phyloP scores from a whole-genome alignment of 2,329 filamentous ascomycete species.

The Pestalotiopsis sp. region DNA sequence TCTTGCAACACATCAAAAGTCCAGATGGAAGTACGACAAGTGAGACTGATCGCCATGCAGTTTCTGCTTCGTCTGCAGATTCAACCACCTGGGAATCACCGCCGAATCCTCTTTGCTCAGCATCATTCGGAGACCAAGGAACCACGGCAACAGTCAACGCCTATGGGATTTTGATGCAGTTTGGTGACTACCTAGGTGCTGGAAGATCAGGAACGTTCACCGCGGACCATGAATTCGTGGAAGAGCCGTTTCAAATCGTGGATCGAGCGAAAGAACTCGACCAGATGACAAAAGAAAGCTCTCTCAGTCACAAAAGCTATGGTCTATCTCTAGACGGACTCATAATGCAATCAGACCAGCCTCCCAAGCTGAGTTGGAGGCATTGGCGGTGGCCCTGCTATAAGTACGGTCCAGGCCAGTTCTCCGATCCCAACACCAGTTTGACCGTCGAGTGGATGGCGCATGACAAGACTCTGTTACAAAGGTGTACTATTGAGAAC shows the following conservation, averaged over 20 bases:
- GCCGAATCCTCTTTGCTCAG: neutral
- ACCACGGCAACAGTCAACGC: conserved; percentile 17
- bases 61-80: neutral
- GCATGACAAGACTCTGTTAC: conserved; percentile 11
- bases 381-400: conserved; percentile 4
- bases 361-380: neutral
- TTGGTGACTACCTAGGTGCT: conserved; percentile 8
- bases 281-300: neutral
- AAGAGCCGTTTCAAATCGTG: neutral
- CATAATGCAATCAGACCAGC: neutral
- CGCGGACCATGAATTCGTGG: conserved; percentile 7
- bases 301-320: neutral
- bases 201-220: conserved; percentile 13
- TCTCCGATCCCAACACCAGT: neutral
- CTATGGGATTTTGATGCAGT: conserved; percentile 17
- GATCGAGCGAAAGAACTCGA: neutral
- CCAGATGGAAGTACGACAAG: neutral
- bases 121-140: conserved; percentile 15
- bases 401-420: neutral
- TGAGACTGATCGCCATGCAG: too few species aligned
- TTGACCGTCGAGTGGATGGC: conserved; percentile 16
- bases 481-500: conserved; percentile 9
- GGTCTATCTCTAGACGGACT: neutral
- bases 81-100: neutral
- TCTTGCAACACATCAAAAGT: neutral